Evolutionary conservation across 1,139 yeast genomes (phyloP).

Genomic region (Hyphopichia khmerensis): DNA sequence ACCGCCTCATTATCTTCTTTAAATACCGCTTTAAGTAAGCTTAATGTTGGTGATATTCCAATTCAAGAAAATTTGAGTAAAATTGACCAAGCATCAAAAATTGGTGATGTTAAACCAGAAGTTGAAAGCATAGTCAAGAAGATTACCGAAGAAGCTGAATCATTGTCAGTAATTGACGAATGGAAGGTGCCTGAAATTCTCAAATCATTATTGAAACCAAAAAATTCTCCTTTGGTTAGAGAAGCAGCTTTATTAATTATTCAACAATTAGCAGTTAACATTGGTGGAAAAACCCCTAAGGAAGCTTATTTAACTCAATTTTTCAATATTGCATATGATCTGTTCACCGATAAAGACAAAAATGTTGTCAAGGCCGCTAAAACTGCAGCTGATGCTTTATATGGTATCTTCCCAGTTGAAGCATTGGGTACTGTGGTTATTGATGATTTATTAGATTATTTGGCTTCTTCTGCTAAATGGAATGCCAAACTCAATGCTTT

Average conservation of each 20-base stretch:
- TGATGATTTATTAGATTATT: conserved; percentile 58
- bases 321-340: conserved; percentile 58
- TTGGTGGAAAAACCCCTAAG: conserved; percentile 67
- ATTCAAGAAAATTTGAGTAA: conserved; percentile 57
- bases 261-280: conserved; percentile 64
- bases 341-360: conserved; percentile 81
- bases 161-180: conserved; percentile 51
- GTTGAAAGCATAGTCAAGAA: conserved; percentile 55
- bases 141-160: conserved; percentile 39
- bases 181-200: conserved; percentile 68
- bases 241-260: conserved; percentile 72
- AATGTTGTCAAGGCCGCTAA: conserved; percentile 82
- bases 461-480: conserved; percentile 89
- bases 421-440: conserved; percentile 72
- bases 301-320: conserved; percentile 72
- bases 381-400: conserved; percentile 63
- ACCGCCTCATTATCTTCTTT: conserved; percentile 73
- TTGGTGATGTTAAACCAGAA: conserved; percentile 65
- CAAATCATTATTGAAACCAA: conserved; percentile 66
- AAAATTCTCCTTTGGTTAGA: conserved; percentile 69
- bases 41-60: conserved; percentile 61
- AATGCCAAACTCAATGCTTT: conserved; percentile 84
- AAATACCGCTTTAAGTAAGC: conserved; percentile 65
- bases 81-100: conserved; percentile 55
- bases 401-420: conserved; percentile 73